phyloP scores from a whole-genome alignment of 2,329 filamentous ascomycete genomes.

The Epichloe gansuensis region DNA sequence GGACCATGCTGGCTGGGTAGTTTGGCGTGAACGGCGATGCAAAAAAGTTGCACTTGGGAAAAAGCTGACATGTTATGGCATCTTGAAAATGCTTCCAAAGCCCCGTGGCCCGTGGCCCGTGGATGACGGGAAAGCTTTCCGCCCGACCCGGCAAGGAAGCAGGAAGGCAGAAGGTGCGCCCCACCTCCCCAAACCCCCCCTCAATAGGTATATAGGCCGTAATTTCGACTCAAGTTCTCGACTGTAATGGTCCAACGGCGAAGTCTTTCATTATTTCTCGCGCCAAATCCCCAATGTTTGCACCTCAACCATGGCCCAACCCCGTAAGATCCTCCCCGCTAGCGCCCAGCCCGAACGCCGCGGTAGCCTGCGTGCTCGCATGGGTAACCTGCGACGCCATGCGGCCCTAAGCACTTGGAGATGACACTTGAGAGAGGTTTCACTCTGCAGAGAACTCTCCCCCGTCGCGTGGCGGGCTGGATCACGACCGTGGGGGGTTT shows the following conservation, averaged over 20 bases:
- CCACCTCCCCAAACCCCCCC: too few relatives aligned
- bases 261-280: constrained; percentile 41
- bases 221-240: constrained; percentile 12
- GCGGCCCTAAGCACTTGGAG: constrained; percentile 54
- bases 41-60: neutral
- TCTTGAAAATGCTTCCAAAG: too few relatives aligned
- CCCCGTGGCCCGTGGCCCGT: too few relatives aligned
- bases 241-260: constrained; percentile 53
- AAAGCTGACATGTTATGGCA: too few relatives aligned
- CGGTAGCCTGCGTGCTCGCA: constrained; percentile 52
- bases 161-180: neutral
- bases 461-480: constrained; percentile 58
- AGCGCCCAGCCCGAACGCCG: constrained; percentile 57
- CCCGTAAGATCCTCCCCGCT: constrained; percentile 40
- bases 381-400: constrained; percentile 52
- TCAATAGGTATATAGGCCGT: constrained; percentile 12
- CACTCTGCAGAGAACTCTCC: constrained; percentile 61
- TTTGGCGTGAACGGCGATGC: neutral
- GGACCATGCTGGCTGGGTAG: too few relatives aligned
- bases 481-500: constrained; percentile 52
- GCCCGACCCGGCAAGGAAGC: too few relatives aligned
- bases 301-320: constrained; percentile 33
- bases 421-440: constrained; percentile 57
- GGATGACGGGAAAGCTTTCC: too few relatives aligned
- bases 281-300: constrained; percentile 2